Evolutionary conservation across 768 basidiomycete species (phyloP), one percentile per base, ranked within the genome.

Genomic region (Tylopilus rubrobrunneus): DNA sequence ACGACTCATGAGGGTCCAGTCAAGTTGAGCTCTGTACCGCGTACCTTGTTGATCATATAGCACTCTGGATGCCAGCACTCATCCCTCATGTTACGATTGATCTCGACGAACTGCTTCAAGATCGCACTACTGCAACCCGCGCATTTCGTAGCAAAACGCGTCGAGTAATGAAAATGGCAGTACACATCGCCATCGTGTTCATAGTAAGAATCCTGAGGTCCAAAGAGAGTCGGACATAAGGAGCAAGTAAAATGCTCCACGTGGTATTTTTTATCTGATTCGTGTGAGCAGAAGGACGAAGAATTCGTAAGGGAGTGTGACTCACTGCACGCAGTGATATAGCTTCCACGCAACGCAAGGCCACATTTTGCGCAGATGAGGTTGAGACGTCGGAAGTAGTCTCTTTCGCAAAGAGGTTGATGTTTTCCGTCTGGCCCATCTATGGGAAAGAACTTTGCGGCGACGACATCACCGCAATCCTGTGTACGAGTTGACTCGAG

Each of bases 41-140:
- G 52, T 58, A 96, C 95, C 80, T 98, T 98, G 74, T 98, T 96
- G 61, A 99, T 98, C 96, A 98, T 98, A 72, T 98, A 98, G 71
- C 97, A 99, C 71, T 99, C 97, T 51, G 97, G 97, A 79, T 99
- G 97, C 96, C 97, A 99, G 67, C 96, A 98, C 75, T 99, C 97
- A 73, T 99, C 95, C 60, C 87, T 81, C 81, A 90, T 92, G 73
- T 98, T 98, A 56, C 97, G 83, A 66, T 99, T 98, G 73, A 99
- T 98, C 75, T 99, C 97, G 56, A 99, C 97, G 66, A 98, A 99
- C 71, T 99, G 97, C 75, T 99, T 99, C 61, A 99, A 75, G 57
- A 99, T 99, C 17, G 97, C 97, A 55, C 87, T 97, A 62, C 85
- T 90, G 73, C 97, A 99, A 6, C 97, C 97, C 0, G 93, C 95